Conservation (phyloP, 2,329 filamentous ascomycete species). For the Hymenoscyphus linearis region DNA sequence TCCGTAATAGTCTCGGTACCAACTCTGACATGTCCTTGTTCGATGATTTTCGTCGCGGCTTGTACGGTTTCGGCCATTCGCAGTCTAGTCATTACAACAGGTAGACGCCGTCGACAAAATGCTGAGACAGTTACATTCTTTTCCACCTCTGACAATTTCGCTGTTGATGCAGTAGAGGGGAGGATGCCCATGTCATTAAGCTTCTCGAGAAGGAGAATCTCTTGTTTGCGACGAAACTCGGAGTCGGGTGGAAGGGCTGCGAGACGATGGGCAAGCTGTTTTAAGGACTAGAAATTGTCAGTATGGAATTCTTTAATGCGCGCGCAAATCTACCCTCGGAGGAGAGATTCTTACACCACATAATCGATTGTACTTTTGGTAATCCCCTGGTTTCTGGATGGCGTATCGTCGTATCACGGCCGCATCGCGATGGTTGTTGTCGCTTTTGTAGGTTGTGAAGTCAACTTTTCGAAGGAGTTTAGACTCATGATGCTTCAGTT, state of each 20-base stretch:
- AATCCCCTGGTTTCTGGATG: slow-evolving; percentile 85
- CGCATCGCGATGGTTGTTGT: slow-evolving; percentile 80
- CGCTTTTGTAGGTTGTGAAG: slow-evolving; percentile 89
- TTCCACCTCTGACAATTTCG: slow-evolving; percentile 80
- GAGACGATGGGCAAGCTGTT: slow-evolving; percentile 84
- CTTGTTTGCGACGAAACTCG: slow-evolving; percentile 73
- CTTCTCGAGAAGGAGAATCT: slow-evolving; percentile 84
- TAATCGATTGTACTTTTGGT: slow-evolving; percentile 61
- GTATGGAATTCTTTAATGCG: neutral
- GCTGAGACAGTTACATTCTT: slow-evolving; percentile 83
- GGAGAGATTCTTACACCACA: slow-evolving; percentile 54
- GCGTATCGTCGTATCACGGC: slow-evolving; percentile 78
- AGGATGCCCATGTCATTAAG: slow-evolving; percentile 89
- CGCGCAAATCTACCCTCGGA: neutral
- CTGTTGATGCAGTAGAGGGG: slow-evolving; percentile 55
- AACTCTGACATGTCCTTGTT: slow-evolving; percentile 89
- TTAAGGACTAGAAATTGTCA: slow-evolving; percentile 56
- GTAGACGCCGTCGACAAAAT: slow-evolving; percentile 76
- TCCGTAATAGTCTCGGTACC: slow-evolving; percentile 89
- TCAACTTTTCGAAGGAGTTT: slow-evolving; percentile 90
- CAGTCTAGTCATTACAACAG: slow-evolving; percentile 84
- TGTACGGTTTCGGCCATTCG: slow-evolving; percentile 90
- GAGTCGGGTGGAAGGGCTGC: slow-evolving; percentile 76
- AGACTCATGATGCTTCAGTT: slow-evolving; percentile 95
- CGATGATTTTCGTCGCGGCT: slow-evolving; percentile 79